These are phyloP conservation scores for Fusarium fujikuroi DNA, from an alignment of 2,329 filamentous ascomycete genomes.

Conservation along the genomic window DNA sequence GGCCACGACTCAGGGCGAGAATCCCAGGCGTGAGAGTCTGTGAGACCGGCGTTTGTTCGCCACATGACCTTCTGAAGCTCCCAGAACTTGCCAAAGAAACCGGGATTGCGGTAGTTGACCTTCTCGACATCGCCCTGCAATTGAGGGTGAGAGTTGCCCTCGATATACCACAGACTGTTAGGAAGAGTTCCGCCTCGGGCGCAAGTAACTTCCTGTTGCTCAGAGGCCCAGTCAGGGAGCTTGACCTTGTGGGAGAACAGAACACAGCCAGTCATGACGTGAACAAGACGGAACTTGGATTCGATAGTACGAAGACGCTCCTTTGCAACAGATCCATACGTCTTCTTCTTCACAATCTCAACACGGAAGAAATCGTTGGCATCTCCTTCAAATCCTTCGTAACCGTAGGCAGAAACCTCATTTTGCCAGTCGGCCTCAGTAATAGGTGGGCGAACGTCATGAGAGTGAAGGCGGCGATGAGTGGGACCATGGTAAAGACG, in stretches of 20 bases:
- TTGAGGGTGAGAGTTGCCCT: slow-evolving; percentile 86
- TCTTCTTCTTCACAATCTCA: slow-evolving; percentile 93
- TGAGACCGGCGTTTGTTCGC: slow-evolving; percentile 95
- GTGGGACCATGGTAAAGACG: slow-evolving; percentile 87
- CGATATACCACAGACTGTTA: slow-evolving; percentile 97
- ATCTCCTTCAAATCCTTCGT: slow-evolving; percentile 95
- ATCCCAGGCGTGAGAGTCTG: slow-evolving; percentile 98
- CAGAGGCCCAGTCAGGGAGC: slow-evolving; percentile 95
- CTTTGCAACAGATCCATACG: slow-evolving; percentile 81
- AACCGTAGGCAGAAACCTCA: slow-evolving; percentile 96
- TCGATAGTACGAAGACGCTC: slow-evolving; percentile 91
- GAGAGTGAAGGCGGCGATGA: slow-evolving; percentile 91
- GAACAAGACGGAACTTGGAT: slow-evolving; percentile 94
- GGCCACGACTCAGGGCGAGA: slow-evolving; percentile 95
- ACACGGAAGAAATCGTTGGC: slow-evolving; percentile 96
- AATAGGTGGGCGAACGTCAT: slow-evolving; percentile 89
- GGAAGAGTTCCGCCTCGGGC: slow-evolving; percentile 90
- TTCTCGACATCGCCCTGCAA: slow-evolving; percentile 83
- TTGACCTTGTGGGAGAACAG: slow-evolving; percentile 99
- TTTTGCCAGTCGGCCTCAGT: slow-evolving; percentile 94
- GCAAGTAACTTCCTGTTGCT: slow-evolving; percentile 99
- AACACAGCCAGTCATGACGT: slow-evolving; percentile 95
- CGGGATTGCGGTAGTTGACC: slow-evolving; percentile 94
- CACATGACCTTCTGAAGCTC: slow-evolving; percentile 99
- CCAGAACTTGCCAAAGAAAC: slow-evolving; percentile 98